Conservation (phyloP, 176 grass and related monocot genomes). For the Alopecurus myosuroides region DNA sequence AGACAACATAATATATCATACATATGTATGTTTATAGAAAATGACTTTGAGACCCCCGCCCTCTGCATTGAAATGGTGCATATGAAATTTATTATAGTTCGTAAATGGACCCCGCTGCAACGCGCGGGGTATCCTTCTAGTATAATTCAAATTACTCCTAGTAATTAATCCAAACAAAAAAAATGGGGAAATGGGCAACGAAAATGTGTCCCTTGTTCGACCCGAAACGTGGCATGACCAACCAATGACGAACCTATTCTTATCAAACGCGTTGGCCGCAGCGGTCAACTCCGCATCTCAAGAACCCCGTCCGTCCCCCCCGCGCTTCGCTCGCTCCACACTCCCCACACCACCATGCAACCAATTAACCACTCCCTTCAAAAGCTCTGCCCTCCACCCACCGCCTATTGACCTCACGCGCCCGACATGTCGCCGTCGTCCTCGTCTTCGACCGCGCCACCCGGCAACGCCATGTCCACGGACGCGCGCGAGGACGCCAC, state of each 20-base stretch:
- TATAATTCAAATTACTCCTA: background rate
- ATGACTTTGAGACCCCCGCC: too few relatives aligned
- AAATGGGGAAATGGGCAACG: background rate
- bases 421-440: conserved; percentile 10
- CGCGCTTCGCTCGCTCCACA: conserved; percentile 42
- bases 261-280: conserved; percentile 17
- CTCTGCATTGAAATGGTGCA: too few relatives aligned
- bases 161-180: background rate
- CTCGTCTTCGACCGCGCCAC: background rate
- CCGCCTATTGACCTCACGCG: background rate
- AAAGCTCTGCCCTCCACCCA: conserved; percentile 6
- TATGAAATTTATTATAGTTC: too few relatives aligned
- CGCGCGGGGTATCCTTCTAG: too few relatives aligned
- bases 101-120: too few relatives aligned
- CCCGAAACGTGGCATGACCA: background rate
- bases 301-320: conserved; percentile 9
- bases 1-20: too few relatives aligned
- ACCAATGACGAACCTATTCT: conserved; percentile 27
- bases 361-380: conserved; percentile 22
- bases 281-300: conserved; percentile 25
- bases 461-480: background rate
- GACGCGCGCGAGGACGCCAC: background rate
- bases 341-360: conserved; percentile 16
- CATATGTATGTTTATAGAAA: too few relatives aligned
- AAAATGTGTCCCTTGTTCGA: background rate